Evolutionary conservation across 306 rosid species (phyloP).

Genomic region (Castanospermum australe): DNA sequence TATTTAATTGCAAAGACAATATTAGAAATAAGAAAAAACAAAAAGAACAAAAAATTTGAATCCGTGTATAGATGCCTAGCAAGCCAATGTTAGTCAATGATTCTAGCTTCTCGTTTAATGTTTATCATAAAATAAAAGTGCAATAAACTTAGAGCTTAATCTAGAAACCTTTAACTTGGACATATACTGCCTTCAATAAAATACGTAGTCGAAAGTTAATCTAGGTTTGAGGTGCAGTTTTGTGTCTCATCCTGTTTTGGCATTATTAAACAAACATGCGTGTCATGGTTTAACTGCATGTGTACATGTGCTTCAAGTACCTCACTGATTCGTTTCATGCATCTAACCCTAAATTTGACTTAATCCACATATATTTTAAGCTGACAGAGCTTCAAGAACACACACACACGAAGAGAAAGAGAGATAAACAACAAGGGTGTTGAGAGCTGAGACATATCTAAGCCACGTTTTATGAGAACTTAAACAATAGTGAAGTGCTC

Average conservation of each 20-base stretch:
- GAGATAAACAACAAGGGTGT: background rate
- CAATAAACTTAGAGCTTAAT: background rate
- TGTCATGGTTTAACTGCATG: slow-evolving; percentile 25
- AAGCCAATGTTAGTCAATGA: background rate
- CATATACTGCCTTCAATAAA: slow-evolving; percentile 15
- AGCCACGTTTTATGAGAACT: slow-evolving; percentile 22
- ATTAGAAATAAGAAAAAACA: no score
- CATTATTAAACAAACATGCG: slow-evolving; percentile 25
- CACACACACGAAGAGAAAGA: background rate
- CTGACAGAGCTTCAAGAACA: slow-evolving; percentile 18
- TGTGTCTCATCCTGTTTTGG: slow-evolving; percentile 9
- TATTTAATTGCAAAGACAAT: no score
- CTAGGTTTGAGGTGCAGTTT: background rate
- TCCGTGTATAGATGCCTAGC: background rate
- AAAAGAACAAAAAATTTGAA: no score
- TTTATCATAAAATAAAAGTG: background rate
- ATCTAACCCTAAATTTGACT: slow-evolving; percentile 45
- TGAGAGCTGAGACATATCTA: background rate
- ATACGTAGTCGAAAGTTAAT: slow-evolving; percentile 14
- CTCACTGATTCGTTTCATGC: slow-evolving; percentile 44
- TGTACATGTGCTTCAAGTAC: slow-evolving; percentile 43
- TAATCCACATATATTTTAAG: slow-evolving; percentile 14
- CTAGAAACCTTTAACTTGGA: slow-evolving; percentile 43
- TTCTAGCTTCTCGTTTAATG: background rate
- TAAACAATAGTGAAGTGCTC: background rate